Conservation (phyloP, 2,329 filamentous ascomycete species). For the Fonsecaea erecta region DNA sequence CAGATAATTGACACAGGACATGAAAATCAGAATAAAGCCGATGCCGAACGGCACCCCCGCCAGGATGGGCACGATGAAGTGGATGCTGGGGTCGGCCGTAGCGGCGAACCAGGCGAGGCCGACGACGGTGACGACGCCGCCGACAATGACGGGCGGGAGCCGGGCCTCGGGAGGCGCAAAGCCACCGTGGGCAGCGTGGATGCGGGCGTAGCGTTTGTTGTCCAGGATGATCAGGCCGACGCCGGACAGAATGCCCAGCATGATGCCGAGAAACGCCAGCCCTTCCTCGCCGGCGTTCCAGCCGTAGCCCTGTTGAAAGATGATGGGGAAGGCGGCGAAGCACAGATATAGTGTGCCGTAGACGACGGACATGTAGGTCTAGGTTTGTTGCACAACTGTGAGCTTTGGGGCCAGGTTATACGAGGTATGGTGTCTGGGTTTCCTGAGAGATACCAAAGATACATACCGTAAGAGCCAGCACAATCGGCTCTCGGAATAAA, state of each 20-base stretch:
- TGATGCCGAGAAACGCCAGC: slow-evolving; percentile 69
- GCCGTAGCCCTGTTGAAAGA: slow-evolving; percentile 64
- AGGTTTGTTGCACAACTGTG: too few species aligned
- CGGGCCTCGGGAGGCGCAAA: slow-evolving; percentile 53
- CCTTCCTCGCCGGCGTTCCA: slow-evolving; percentile 65
- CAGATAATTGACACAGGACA: slow-evolving; percentile 48
- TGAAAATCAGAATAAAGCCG: slow-evolving; percentile 47
- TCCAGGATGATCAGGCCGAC: slow-evolving; percentile 50
- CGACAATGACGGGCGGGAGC: slow-evolving; percentile 56
- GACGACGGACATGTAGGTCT: slow-evolving; percentile 64
- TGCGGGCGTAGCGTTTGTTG: slow-evolving; percentile 40
- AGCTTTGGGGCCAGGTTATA: too few species aligned
- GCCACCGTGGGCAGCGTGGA: slow-evolving; percentile 19
- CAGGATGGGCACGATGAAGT: slow-evolving; percentile 46
- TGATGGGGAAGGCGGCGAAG: slow-evolving; percentile 67
- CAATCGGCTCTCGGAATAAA: slow-evolving; percentile 71
- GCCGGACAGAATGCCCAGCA: slow-evolving; percentile 50
- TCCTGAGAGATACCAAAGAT: too few species aligned
- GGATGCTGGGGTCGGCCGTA: slow-evolving; percentile 53
- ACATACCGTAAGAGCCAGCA: slow-evolving; percentile 63
- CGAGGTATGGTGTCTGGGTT: too few species aligned
- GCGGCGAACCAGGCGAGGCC: slow-evolving; percentile 65
- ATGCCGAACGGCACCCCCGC: slow-evolving; percentile 47
- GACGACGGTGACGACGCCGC: slow-evolving; percentile 58
- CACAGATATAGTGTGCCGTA: slow-evolving; percentile 68